Percentiles rank a stretch among this genome's conserved stretches.
These are phyloP conservation scores for Auxenochlorella pyrenoidosa DNA, from an alignment of 139 green algal genomes.

Conservation along the genomic window DNA sequence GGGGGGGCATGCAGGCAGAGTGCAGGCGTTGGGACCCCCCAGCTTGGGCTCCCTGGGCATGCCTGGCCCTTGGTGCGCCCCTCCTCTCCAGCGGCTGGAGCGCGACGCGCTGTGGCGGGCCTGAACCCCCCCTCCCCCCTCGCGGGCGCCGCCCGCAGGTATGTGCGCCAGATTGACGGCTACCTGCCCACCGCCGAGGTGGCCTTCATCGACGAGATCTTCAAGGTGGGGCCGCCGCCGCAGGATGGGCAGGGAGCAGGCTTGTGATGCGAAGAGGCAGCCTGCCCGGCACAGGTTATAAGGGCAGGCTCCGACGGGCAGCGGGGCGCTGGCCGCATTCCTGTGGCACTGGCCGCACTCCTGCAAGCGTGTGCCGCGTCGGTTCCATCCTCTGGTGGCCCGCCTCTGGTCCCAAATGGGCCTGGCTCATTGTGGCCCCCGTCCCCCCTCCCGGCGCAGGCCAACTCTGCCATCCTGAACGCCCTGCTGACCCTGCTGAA, in stretches of 20 bases:
- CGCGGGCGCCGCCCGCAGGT: conserved; percentile 44
- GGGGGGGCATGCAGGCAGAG: neutral
- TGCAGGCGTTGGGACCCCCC: too few relatives aligned
- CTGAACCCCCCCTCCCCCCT: neutral
- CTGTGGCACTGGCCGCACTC: too few relatives aligned
- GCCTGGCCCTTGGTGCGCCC: too few relatives aligned
- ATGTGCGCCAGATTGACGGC: conserved; percentile 88
- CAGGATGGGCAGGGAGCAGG: neutral
- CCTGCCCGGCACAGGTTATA: too few relatives aligned
- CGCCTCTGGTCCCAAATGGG: too few relatives aligned
- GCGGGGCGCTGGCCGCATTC: too few relatives aligned
- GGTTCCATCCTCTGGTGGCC: too few relatives aligned
- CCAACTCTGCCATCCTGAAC: conserved; percentile 97
- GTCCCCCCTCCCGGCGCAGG: conserved; percentile 50
- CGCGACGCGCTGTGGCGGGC: neutral
- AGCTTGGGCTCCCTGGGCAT: too few relatives aligned
- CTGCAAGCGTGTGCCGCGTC: too few relatives aligned
- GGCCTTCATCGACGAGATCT: conserved; percentile 97
- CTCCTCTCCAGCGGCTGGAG: neutral
- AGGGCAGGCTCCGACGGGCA: too few relatives aligned
- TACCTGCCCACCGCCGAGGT: conserved; percentile 92
- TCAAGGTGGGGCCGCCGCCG: conserved; percentile 54
- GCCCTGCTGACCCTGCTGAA: conserved; percentile 96
- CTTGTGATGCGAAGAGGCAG: neutral
- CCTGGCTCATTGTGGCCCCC: neutral